These are phyloP conservation scores for Dissophora ornata DNA, from an alignment of 192 early-diverging fungal species.

Conservation along the genomic window DNA sequence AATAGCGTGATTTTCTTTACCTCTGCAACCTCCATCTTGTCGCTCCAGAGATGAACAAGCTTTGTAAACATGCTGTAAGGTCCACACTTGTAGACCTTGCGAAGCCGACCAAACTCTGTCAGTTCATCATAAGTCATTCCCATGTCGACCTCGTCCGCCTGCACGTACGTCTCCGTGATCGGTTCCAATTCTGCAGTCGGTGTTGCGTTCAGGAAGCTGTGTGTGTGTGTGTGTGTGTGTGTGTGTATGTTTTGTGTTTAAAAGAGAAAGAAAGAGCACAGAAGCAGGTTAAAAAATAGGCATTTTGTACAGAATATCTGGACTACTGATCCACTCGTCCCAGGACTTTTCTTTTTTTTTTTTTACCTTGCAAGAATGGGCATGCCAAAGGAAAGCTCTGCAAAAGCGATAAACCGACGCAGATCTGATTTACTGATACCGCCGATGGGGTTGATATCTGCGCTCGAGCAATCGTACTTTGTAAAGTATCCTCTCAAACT, in stretches of 20 bases:
- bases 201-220: slow-evolving; percentile 83
- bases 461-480: slow-evolving; percentile 98
- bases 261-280: slow-evolving; percentile 2
- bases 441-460: slow-evolving; percentile 97
- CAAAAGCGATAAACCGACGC: slow-evolving; percentile 82
- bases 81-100: slow-evolving; percentile 89
- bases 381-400: slow-evolving; percentile 71
- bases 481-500: slow-evolving; percentile 96
- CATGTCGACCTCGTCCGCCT: slow-evolving; percentile 97
- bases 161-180: slow-evolving; percentile 81
- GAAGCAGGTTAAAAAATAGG: neutral
- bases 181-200: slow-evolving; percentile 98
- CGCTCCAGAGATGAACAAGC: slow-evolving; percentile 85
- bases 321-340: neutral
- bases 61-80: slow-evolving; percentile 96
- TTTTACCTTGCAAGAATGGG: slow-evolving; percentile 70
- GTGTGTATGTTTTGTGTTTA: neutral
- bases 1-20: slow-evolving; percentile 42
- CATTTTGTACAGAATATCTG: neutral
- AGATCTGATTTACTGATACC: slow-evolving; percentile 92
- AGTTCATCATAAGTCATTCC: slow-evolving; percentile 98
- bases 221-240: too few relatives aligned
- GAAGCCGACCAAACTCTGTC: slow-evolving; percentile 88
- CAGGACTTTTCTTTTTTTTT: neutral
- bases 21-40: slow-evolving; percentile 66